Evolutionary conservation across 805 yeast species (phyloP), one percentile per base, ranked within the genome.

Genomic region (Priceomyces fermenticarens): DNA sequence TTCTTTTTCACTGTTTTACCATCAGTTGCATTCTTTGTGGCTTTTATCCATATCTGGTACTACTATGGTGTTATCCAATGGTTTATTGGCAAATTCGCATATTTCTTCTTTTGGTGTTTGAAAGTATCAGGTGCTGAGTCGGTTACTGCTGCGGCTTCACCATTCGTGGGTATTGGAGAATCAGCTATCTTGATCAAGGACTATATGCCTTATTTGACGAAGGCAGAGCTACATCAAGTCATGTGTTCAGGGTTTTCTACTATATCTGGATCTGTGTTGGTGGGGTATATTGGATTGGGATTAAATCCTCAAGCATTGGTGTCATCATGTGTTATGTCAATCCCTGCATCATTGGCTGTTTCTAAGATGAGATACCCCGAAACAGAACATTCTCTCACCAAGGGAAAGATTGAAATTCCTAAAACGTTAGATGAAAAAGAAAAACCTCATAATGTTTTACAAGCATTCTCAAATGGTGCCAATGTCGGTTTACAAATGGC

Each of bases 311-410:
- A 78, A 49, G 83, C 83, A 4, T 66, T 80, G 53, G 77, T 80
- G 12, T 74, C 82, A n/a, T 75, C 83, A 23, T 80, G 85, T 66
- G 81, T 80, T 39, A 80, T 80, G 85, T 78, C 84, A 2, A 78
- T 80, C 54, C 85, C 85, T 4, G 81, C 81, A 30, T 73, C 83
- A 6, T 61, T 80, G 44, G 82, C 83, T 3, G 75, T 78, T 15
- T 74, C 83, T 11, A 80, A 80, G 51, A 65, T 80, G 45, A 70
- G 85, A 54, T 64, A 60, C 46, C 85, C 85, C 11, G 85, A 80
- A 51, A 70, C 75, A 3, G 84, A 80, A 45, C 72, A 65, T 46
- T 69, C 84, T 3, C 48, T 78, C 35, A 72, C 83, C 20, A 55
- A 66, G 36, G 79, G 81, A 25, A 64, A 62, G 38, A 67, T 72